These are phyloP conservation scores for Dipteronia dyeriana DNA, from an alignment of 345 rosid genomes.

Conservation along the genomic window DNA sequence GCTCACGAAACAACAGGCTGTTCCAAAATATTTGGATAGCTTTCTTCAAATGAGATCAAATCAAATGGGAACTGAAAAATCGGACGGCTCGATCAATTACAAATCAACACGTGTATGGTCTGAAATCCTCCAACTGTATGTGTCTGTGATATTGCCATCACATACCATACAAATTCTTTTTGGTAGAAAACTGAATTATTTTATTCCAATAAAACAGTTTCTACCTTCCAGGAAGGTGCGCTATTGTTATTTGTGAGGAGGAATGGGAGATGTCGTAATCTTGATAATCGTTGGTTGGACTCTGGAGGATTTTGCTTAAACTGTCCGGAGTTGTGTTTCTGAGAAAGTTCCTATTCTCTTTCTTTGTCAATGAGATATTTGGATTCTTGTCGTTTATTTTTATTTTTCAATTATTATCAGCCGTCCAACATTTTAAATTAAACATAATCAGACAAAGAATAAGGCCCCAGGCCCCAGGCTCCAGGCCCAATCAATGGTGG, in stretches of 20 bases:
- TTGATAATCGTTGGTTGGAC: not conserved
- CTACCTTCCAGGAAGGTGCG: conserved; percentile 50
- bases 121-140: not conserved
- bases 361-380: conserved; percentile 12
- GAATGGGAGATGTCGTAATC: not conserved
- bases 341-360: conserved; percentile 42
- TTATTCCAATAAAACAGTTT: conserved; percentile 16
- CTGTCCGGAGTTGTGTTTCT: conserved; percentile 32
- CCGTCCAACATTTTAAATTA: not conserved
- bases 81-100: conserved; percentile 12
- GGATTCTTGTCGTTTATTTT: conserved; percentile 24
- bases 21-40: not conserved
- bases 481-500: not conserved
- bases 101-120: not conserved
- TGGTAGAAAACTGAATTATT: not conserved
- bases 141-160: not conserved
- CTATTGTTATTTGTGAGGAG: conserved; percentile 3
- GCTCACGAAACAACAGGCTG: not conserved
- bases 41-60: not conserved
- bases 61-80: not conserved
- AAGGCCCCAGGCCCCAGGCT: not conserved
- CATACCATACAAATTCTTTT: not conserved
- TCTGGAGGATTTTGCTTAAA: conserved; percentile 13
- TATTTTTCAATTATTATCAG: not conserved
- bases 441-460: not conserved